Conservation (phyloP, 116 monocot species). For the Posidonia oceanica region DNA sequence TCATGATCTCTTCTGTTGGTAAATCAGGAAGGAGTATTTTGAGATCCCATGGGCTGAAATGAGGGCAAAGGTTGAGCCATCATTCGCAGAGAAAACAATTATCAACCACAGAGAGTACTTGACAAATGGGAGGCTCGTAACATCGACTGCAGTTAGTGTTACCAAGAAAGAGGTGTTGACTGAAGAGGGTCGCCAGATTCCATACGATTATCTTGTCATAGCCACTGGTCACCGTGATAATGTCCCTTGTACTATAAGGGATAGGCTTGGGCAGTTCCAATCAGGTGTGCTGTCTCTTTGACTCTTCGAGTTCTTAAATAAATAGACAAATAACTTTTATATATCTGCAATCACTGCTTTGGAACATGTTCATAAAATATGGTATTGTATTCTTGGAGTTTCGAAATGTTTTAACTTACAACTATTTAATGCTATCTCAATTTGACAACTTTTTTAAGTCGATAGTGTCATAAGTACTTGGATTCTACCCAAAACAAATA, state of each 20-base stretch:
- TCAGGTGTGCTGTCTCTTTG: conserved; percentile 17
- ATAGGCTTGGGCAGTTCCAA: conserved; percentile 39
- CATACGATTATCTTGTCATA: conserved; percentile 57
- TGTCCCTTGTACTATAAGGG: conserved; percentile 14
- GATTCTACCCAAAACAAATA: no score
- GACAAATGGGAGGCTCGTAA: conserved; percentile 26
- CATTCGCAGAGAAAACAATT: conserved; percentile 38
- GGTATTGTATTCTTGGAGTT: no score
- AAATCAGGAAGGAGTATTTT: conserved; percentile 56
- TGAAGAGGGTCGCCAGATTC: conserved; percentile 16
- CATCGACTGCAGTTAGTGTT: conserved; percentile 28
- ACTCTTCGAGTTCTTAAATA: no score
- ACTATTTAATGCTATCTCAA: no score
- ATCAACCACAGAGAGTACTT: conserved; percentile 48
- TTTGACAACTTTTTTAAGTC: no score
- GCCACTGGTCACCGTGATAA: conserved; percentile 35
- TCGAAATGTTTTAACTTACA: no score
- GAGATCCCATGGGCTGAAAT: conserved; percentile 71
- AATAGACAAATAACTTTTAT: no score
- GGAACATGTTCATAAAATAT: no score
- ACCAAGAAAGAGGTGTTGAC: conserved; percentile 29
- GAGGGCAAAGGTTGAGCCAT: conserved; percentile 48
- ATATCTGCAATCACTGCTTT: no score
- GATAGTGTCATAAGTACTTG: no score
- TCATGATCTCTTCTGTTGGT: background rate